These are phyloP conservation scores for Erucastrum elatum DNA, from an alignment of 345 rosid species.

Conservation along the genomic window DNA sequence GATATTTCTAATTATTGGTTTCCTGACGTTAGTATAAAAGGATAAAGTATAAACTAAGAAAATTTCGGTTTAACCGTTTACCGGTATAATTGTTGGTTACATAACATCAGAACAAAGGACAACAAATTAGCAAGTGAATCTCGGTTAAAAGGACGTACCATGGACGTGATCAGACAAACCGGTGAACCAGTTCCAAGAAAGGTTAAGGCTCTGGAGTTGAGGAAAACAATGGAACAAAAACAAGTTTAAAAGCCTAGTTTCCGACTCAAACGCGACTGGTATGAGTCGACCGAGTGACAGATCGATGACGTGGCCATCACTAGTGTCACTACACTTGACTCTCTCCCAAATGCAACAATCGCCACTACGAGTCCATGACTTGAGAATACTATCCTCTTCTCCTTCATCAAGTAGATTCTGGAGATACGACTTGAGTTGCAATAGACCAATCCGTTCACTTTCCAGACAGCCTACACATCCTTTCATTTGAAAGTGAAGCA, in stretches of 20 bases:
- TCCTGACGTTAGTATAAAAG: too few relatives aligned
- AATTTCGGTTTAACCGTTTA: not conserved
- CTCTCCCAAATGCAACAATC: slow-evolving; percentile 36
- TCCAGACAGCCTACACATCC: slow-evolving; percentile 12
- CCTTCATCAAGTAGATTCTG: not conserved
- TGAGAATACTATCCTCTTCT: slow-evolving; percentile 9
- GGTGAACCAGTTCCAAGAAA: slow-evolving; percentile 22
- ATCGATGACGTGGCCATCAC: not conserved
- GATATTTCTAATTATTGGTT: not conserved
- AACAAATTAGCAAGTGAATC: not conserved
- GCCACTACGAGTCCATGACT: slow-evolving; percentile 21
- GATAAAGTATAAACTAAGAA: not conserved
- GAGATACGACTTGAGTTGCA: slow-evolving; percentile 24
- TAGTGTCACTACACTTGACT: slow-evolving; percentile 14
- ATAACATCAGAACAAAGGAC: not conserved
- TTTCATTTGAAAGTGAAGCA: slow-evolving; percentile 6
- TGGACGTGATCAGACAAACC: slow-evolving; percentile 16
- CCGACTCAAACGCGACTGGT: slow-evolving; percentile 15
- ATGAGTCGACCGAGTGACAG: slow-evolving; percentile 16
- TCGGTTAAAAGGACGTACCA: not conserved
- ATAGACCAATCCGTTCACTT: slow-evolving; percentile 12
- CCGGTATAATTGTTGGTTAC: not conserved
- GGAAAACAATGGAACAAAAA: slow-evolving; percentile 24
- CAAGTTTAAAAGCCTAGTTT: slow-evolving; percentile 13
- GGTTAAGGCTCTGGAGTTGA: slow-evolving; percentile 22